Percentiles rank a stretch among this genome's conserved stretches.
phyloP scores from a whole-genome alignment of 345 rosid species.

The Capsella bursapastoris region DNA sequence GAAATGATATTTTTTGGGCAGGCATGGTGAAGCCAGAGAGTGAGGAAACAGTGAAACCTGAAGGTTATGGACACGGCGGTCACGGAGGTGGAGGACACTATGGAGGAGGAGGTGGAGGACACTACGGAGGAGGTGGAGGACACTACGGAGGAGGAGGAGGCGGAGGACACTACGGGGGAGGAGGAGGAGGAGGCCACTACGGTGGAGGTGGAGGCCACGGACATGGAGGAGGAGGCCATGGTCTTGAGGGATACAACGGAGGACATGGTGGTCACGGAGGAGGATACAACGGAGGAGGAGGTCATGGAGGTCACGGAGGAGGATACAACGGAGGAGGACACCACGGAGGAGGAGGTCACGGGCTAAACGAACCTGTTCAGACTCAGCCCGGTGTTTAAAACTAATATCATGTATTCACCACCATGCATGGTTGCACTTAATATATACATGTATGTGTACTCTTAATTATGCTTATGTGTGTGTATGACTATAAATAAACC shows the following conservation, averaged over 20 bases:
- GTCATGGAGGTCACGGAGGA: background rate
- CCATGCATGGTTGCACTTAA: background rate
- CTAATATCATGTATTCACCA: background rate
- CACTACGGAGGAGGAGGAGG: slow-evolving; percentile 2
- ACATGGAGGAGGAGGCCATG: too few relatives aligned
- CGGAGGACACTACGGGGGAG: background rate
- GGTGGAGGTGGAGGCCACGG: background rate
- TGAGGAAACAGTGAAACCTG: slow-evolving; percentile 27
- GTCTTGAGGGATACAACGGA: too few relatives aligned
- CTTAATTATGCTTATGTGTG: background rate
- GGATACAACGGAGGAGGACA: background rate
- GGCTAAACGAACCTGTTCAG: slow-evolving; percentile 17
- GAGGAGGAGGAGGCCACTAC: background rate
- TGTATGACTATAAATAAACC: slow-evolving; percentile 5
- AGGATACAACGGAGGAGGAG: too few relatives aligned
- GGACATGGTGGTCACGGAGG: too few relatives aligned
- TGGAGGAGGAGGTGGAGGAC: too few relatives aligned
- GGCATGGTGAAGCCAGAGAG: slow-evolving; percentile 1
- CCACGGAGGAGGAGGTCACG: background rate
- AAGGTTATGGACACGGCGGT: background rate
- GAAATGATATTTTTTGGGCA: background rate
- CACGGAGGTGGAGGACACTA: background rate
- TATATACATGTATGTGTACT: background rate
- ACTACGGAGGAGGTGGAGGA: too few relatives aligned
- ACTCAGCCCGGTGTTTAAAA: slow-evolving; percentile 31